Evolutionary conservation across 2,329 filamentous ascomycete species (phyloP).

Genomic region (Incumbomyces lentus): DNA sequence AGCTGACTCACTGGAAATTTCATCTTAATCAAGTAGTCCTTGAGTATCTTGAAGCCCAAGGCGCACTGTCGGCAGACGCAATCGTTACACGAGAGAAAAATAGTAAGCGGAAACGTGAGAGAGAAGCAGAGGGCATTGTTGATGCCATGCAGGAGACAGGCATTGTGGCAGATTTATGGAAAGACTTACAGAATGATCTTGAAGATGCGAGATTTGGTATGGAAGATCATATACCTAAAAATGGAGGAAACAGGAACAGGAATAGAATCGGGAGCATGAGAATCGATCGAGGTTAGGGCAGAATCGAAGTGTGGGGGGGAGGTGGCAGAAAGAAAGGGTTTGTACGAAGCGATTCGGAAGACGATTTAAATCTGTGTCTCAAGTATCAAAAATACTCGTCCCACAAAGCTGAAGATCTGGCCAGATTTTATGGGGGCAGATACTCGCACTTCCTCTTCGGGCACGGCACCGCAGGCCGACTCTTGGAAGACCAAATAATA

Average conservation of each 20-base stretch:
- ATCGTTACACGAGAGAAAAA: conserved; percentile 52
- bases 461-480: too few species aligned
- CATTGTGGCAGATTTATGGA: conserved; percentile 52
- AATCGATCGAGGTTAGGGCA: background rate
- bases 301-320: background rate
- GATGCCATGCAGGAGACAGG: conserved; percentile 52
- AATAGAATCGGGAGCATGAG: conserved; percentile 14
- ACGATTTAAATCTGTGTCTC: background rate
- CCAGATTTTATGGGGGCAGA: too few species aligned
- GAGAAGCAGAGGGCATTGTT: conserved; percentile 53
- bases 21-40: conserved; percentile 64
- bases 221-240: conserved; percentile 21
- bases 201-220: conserved; percentile 46
- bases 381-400: too few species aligned
- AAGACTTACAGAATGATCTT: conserved; percentile 54
- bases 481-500: too few species aligned
- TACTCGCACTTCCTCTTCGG: too few species aligned
- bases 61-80: conserved; percentile 47
- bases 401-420: too few species aligned
- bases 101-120: conserved; percentile 49
- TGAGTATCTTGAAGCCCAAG: conserved; percentile 48
- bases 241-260: conserved; percentile 13
- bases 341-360: conserved; percentile 4
- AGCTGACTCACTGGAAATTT: conserved; percentile 64
- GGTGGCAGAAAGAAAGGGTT: background rate